Base-by-base conservation (phyloP, 192 early-diverging fungal species). In the Mortierella antarctica region DNA sequence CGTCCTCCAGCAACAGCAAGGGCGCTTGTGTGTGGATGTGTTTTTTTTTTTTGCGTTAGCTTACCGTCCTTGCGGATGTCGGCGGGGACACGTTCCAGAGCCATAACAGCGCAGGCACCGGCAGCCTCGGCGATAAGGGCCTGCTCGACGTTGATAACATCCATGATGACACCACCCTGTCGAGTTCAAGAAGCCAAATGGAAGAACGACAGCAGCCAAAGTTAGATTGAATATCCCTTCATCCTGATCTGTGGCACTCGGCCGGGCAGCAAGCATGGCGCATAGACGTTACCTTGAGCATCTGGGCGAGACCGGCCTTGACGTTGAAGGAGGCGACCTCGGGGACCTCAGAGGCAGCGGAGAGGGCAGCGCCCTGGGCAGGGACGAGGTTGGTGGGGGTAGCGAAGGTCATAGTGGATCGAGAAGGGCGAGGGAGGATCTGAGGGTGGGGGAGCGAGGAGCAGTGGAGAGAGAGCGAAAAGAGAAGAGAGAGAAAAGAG, bases 91-190 rank as follows among this genome's bases (percentile, higher is more conserved):
- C 96, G 93, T 86, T 98, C 96, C 69, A 98, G 87, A 17, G 96
- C 97, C 95, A 98, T 97, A 66, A 98, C 98, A 66, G 96, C 97
- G 69, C 92, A 93, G 50, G 98, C 98, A 81, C 97, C 97, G 62
- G 97, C 97, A 67, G 95, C 94, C 82, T 98, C 96, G 59, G 98
- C 98, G 77, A 99, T 98, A 50, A 95, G 87, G 17, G 98, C 98
- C 86, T 99, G 97, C 82, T 99, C 96, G 60, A 92, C 95, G 79
- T 98, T 95, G 72, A 97, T 91, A 15, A 98, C 98, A 85, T 98
- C 98, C 96, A 99, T 98, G 84, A 99, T 98, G 18, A 99, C 98
- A 68, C 98, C 98, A 62, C 96, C 96, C 94, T 96, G 67, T 18
- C 57, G 48, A 65, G 20, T 12, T 61, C n/a, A 59, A 62, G 48